Conservation (phyloP, 371 early-diverging fungal genomes). For the Syncephalastrum monosporum region DNA sequence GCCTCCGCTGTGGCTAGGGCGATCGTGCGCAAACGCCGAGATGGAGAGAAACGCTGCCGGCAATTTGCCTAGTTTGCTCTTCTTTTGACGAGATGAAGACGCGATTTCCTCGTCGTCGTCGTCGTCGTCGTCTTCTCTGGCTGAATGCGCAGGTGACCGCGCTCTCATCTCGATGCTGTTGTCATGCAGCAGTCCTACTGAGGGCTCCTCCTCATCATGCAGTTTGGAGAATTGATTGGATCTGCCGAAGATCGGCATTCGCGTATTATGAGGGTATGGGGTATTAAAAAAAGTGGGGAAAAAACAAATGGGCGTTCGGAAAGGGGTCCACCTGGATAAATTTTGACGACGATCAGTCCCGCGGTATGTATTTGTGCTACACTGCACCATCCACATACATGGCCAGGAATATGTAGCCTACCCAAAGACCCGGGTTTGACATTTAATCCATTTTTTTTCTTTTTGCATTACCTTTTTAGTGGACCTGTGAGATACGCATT, state of each 20-base stretch:
- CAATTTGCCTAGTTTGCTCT: conserved; percentile 9
- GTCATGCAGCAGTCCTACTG: conserved; percentile 6
- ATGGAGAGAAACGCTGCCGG: conserved; percentile 16
- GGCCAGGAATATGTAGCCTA: too few relatives aligned
- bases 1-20: neutral
- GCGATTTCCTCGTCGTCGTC: conserved; percentile 3
- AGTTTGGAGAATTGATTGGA: conserved; percentile 8
- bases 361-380: too few relatives aligned
- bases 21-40: conserved; percentile 13
- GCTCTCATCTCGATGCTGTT: conserved; percentile 8
- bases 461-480: too few relatives aligned
- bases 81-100: conserved; percentile 1
- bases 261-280: neutral
- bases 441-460: too few relatives aligned
- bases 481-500: too few relatives aligned
- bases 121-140: neutral
- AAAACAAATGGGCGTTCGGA: too few relatives aligned
- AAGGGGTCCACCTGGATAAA: too few relatives aligned
- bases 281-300: conserved; percentile 3
- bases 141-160: neutral
- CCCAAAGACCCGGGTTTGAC: too few relatives aligned
- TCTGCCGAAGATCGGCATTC: conserved; percentile 16
- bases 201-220: conserved; percentile 20
- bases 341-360: too few relatives aligned
- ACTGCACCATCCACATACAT: too few relatives aligned